phyloP scores from a whole-genome alignment of 2,329 filamentous ascomycete species.

The Neoascochyta sp. region DNA sequence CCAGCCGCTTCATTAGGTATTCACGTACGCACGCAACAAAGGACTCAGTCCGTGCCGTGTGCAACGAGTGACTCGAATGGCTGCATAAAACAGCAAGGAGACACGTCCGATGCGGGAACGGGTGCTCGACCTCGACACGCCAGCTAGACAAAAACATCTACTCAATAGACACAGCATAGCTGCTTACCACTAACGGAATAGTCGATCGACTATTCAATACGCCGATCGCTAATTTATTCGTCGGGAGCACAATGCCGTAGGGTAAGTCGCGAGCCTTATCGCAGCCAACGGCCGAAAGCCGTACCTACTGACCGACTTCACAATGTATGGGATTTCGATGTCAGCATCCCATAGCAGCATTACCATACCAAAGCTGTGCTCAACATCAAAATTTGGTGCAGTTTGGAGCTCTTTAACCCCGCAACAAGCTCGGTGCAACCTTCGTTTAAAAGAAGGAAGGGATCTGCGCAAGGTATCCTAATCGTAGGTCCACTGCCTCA shows the following conservation, averaged over 20 bases:
- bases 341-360: background rate
- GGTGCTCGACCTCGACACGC: no score
- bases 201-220: background rate
- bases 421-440: background rate
- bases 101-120: no score
- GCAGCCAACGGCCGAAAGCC: background rate
- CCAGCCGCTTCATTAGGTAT: no score
- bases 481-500: background rate
- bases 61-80: no score
- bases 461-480: background rate
- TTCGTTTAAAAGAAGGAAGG: background rate
- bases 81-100: no score
- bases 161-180: slow-evolving; percentile 1
- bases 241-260: background rate
- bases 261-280: background rate
- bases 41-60: no score
- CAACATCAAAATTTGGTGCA: no score
- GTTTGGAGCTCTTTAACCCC: no score
- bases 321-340: background rate
- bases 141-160: no score
- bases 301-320: background rate
- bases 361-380: background rate
- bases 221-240: background rate
- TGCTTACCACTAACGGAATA: background rate
- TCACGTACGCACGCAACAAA: no score